Conservation (phyloP, 306 rosid genomes). For the Cicer chorassanicum region DNA sequence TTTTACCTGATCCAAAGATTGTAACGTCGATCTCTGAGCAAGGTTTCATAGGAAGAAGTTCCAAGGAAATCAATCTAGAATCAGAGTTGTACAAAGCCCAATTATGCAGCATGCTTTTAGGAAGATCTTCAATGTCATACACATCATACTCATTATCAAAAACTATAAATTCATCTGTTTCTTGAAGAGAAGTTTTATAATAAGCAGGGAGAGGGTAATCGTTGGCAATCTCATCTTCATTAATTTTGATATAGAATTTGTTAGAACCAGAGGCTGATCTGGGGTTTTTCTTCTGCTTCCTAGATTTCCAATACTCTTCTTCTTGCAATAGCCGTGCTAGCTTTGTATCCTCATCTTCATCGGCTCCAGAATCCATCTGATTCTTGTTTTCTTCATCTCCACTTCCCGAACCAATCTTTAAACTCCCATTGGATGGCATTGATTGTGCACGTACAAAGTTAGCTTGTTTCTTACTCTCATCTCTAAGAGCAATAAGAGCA, state of each 20-base stretch:
- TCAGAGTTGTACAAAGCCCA: constrained; percentile 93
- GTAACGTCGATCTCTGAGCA: constrained; percentile 93
- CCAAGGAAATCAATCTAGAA: constrained; percentile 84
- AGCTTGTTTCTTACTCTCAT: constrained; percentile 60
- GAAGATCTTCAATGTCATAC: constrained; percentile 71
- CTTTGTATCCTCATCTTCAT: constrained; percentile 77
- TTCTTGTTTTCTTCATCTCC: constrained; percentile 46
- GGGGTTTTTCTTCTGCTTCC: constrained; percentile 67
- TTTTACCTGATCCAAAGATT: constrained; percentile 84
- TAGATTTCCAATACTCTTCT: constrained; percentile 79
- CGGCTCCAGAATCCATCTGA: constrained; percentile 47
- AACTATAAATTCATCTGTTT: constrained; percentile 74
- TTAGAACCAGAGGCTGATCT: constrained; percentile 48
- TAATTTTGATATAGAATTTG: constrained; percentile 84
- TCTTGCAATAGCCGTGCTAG: constrained; percentile 85
- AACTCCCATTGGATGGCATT: constrained; percentile 49
- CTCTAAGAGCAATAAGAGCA: constrained; percentile 72
- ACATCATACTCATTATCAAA: constrained; percentile 62
- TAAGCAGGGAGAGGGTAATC: constrained; percentile 94
- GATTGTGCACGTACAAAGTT: constrained; percentile 47
- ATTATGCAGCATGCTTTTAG: constrained; percentile 81
- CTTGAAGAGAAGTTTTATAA: constrained; percentile 72
- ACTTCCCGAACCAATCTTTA: constrained; percentile 59
- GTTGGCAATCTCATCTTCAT: constrained; percentile 92
- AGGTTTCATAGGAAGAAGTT: constrained; percentile 97